Conservation (phyloP, 352 stramenopile species). For the Aphanomyces stellatus region DNA sequence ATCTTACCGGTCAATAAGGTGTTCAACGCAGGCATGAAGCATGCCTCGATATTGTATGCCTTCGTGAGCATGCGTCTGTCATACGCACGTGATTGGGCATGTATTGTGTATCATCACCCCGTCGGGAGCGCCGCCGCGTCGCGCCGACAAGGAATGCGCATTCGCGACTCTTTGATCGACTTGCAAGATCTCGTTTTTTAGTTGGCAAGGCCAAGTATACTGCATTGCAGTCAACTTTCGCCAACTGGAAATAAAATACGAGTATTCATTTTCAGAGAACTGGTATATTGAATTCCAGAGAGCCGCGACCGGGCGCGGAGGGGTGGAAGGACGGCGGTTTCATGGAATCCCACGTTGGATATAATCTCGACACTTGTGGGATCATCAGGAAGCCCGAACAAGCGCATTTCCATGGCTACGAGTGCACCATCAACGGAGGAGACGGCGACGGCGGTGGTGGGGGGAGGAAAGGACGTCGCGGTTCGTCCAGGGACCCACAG, state of each 20-base stretch:
- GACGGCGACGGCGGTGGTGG: background rate
- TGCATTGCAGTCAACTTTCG: background rate
- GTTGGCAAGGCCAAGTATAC: no score
- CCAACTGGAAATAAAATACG: background rate
- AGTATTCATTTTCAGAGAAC: background rate
- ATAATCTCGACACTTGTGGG: conserved; percentile 3
- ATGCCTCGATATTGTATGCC: no score
- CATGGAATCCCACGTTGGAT: background rate
- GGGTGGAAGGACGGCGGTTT: background rate
- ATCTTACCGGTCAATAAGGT: no score
- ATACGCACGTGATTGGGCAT: no score
- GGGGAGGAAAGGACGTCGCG: background rate
- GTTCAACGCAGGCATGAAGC: no score
- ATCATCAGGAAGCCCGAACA: background rate
- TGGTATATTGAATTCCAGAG: background rate
- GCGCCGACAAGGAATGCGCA: no score
- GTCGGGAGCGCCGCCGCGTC: no score
- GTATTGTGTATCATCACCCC: no score
- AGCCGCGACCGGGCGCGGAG: background rate
- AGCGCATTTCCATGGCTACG: background rate
- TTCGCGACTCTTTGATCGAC: no score
- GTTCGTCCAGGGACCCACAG: conserved; percentile 53
- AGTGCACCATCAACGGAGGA: background rate
- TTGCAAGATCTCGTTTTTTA: no score
- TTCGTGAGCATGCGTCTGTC: no score